These are phyloP conservation scores for Ophiostoma novo-ulmi DNA, from an alignment of 2,329 filamentous ascomycete species.

Conservation along the genomic window DNA sequence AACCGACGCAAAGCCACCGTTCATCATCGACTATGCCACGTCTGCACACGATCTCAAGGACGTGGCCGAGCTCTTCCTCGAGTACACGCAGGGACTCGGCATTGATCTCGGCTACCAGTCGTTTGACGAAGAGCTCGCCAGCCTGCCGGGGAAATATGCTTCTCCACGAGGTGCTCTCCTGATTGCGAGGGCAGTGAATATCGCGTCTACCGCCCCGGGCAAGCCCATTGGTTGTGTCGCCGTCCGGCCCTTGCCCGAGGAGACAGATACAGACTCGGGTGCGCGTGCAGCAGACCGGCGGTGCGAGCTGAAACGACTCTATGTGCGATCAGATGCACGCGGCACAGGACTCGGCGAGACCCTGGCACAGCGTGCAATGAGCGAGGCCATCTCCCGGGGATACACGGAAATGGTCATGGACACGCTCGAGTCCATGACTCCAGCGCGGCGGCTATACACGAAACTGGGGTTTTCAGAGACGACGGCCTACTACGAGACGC, in stretches of 20 bases:
- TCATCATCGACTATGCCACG: slow-evolving; percentile 17
- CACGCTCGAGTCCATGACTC: slow-evolving; percentile 28
- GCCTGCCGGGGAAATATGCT: slow-evolving; percentile 26
- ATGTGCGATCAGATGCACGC: slow-evolving; percentile 22
- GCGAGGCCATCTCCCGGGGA: slow-evolving; percentile 11
- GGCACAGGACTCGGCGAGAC: slow-evolving; percentile 24
- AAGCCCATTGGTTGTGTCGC: slow-evolving; percentile 23
- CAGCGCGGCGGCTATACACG: slow-evolving; percentile 41
- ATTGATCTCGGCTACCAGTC: slow-evolving; percentile 28
- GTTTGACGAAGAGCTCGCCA: slow-evolving; percentile 24
- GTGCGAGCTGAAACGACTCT: slow-evolving; percentile 27
- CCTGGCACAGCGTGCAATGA: slow-evolving; percentile 16
- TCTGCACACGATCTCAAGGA: slow-evolving; percentile 19
- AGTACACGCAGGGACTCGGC: slow-evolving; percentile 25
- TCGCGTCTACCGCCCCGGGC: not conserved
- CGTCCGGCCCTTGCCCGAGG: slow-evolving; percentile 19
- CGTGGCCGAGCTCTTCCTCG: slow-evolving; percentile 24
- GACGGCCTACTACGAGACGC: slow-evolving; percentile 25
- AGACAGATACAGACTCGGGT: too few species aligned
- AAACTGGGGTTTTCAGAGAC: slow-evolving; percentile 41
- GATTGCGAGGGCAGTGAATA: slow-evolving; percentile 12
- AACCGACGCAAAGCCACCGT: not conserved
- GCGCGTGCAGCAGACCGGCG: not conserved
- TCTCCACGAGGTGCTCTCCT: slow-evolving; percentile 18
- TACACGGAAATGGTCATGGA: slow-evolving; percentile 26